Evolutionary conservation across 2,329 filamentous ascomycete species (phyloP).

Genomic region (Fusarium sacchari): DNA sequence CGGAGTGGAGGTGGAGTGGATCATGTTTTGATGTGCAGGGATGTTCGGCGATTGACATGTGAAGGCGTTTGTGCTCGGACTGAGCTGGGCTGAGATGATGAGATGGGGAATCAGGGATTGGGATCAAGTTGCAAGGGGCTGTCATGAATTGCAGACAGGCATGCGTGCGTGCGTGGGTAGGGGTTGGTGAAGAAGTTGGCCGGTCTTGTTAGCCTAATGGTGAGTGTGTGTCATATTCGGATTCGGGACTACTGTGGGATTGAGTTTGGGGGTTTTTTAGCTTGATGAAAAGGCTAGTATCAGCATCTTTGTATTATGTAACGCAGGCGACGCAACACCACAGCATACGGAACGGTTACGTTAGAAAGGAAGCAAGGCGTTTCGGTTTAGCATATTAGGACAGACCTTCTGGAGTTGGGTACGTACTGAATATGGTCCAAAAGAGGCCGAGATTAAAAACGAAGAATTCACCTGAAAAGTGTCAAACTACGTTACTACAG

Average conservation of each 20-base stretch:
- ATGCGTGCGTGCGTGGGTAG: conserved; percentile 3
- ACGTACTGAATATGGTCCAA: neutral
- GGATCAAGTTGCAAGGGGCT: conserved; percentile 20
- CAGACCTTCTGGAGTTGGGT: neutral
- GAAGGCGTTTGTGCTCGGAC: conserved; percentile 15
- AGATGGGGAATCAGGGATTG: conserved; percentile 21
- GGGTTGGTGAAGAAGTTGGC: conserved; percentile 14
- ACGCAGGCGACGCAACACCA: conserved; percentile 21
- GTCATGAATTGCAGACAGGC: conserved; percentile 9
- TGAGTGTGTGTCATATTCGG: conserved; percentile 3
- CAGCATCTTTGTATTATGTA: conserved; percentile 28
- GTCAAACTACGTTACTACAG: too few species aligned
- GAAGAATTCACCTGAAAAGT: neutral
- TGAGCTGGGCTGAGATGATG: conserved; percentile 19
- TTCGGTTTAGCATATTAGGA: conserved; percentile 22
- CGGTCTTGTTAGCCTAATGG: conserved; percentile 1
- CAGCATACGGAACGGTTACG: conserved; percentile 27
- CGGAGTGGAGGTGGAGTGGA: conserved; percentile 71
- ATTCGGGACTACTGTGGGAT: conserved; percentile 18
- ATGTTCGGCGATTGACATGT: conserved; percentile 30
- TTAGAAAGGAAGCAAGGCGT: conserved; percentile 33
- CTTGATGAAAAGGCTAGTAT: conserved; percentile 13
- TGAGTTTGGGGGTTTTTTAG: conserved; percentile 25
- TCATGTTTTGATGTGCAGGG: conserved; percentile 64
- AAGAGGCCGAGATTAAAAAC: conserved; percentile 8